Evolutionary conservation across 352 stramenopile genomes (phyloP), one percentile per base, ranked within the genome.

Genomic region (Globisporangium middletonii): DNA sequence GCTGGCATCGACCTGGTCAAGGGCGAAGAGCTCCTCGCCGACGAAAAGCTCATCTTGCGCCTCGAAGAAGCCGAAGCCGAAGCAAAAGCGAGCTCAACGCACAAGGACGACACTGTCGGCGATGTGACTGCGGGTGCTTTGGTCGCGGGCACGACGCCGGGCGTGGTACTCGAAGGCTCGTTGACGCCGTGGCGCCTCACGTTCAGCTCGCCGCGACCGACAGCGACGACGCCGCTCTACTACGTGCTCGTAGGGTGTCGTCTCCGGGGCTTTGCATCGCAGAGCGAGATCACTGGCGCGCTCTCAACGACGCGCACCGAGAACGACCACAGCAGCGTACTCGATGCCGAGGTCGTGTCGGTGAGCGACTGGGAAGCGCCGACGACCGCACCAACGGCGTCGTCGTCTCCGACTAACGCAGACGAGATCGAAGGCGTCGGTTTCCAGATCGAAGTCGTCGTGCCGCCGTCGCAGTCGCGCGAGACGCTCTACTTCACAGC

Each of bases 111-210:
- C n/a, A 26, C 9, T 13, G 11, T 5, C 41, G n/a, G 19, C 26
- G 27, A 9, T 43, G 46, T 44, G 1, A 35, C 53, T 4, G 30
- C 26, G 15, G 18, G 47, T 6, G 38, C 55, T 18, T 18, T 12
- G 7, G 12, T 16, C 35, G 18, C 55, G 6, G 73, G 78, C 27
- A 53, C 68, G 12, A 60, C 71, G 11, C 50, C 61, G 28, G 60
- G 56, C 0, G 78, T 75, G 15, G 63, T 66, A 0, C 87, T 92
- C 63, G 77, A 89, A 51, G 82, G 82, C 13, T 41, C 67, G 0
- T 37, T 92, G 15, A 83, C 58, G 4, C 67, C 62, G 5, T 83
- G 75, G 68, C 65, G 72, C 15, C 62, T 50, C 8, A 44, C 54
- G 5, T 67, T 63, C 13, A 38, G 3, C 7, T 63, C 47, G 7